Evolutionary conservation across 257 asterid species (phyloP).

Genomic region (Solanum corneliomulleri): DNA sequence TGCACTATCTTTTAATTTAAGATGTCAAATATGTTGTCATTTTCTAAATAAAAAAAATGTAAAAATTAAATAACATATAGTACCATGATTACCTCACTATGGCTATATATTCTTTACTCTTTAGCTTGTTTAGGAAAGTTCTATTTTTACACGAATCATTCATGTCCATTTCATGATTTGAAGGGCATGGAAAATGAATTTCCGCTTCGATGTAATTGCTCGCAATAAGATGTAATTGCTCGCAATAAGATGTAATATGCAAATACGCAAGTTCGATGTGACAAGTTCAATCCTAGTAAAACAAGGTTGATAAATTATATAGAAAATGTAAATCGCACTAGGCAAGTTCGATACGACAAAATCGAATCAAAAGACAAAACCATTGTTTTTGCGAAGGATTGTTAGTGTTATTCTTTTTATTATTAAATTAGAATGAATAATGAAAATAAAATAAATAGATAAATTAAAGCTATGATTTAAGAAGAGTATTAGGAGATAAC

Average conservation of each 20-base stretch:
- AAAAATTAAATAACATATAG: neutral
- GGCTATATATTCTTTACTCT: neutral
- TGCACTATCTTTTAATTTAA: neutral
- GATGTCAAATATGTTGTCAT: neutral
- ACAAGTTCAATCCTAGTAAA: too few species aligned
- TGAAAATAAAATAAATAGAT: too few species aligned
- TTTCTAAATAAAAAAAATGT: neutral
- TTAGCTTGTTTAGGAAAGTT: neutral
- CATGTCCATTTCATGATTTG: neutral
- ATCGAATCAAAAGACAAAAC: neutral
- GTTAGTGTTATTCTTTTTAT: too few species aligned
- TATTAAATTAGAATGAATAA: too few species aligned
- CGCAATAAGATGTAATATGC: neutral
- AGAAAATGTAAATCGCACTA: rapidly evolving
- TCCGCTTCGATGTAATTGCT: neutral
- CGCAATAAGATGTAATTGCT: neutral
- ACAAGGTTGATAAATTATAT: too few species aligned
- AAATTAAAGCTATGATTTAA: neutral
- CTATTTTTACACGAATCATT: neutral
- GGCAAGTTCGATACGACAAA: too few species aligned
- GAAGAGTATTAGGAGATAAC: neutral
- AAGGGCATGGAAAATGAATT: neutral
- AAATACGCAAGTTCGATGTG: too few species aligned
- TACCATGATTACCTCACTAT: neutral
- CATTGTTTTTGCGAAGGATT: too few species aligned